Evolutionary conservation across 1,284 basidiomycete species (phyloP), one percentile per base, ranked within the genome.

Genomic region (Takashimella tepidaria): DNA sequence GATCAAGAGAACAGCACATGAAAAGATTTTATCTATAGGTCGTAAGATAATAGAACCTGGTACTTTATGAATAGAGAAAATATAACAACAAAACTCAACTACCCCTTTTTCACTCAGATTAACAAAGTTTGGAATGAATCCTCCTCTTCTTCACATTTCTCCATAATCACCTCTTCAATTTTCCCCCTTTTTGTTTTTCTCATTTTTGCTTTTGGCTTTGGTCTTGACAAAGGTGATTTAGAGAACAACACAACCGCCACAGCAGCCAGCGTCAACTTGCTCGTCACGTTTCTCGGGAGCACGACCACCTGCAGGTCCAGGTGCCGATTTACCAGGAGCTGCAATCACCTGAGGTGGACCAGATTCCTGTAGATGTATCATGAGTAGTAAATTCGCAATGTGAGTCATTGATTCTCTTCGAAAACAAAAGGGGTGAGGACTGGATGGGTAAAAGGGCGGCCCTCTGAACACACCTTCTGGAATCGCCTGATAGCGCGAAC

Each of bases 401-500:
- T n/a, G n/a, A n/a, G n/a, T n/a, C n/a, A n/a, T n/a, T n/a, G n/a
- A n/a, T n/a, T 23, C 19, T 12, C 16, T 8, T 20, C 27, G 13
- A 27, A 19, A 27, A 10, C 41, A 19, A 44, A 25, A 25, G 41
- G 22, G 41, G 11, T 12, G 21, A 19, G 5, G 24, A 45, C 1
- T 43, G 22, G 41, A 6, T 11, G 41, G 2, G 3, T 5, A 24
- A 12, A 41, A 8, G 19, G n/a, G n/a, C n/a, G n/a, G n/a, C n/a
- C n/a, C n/a, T n/a, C n/a, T n/a, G n/a, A n/a, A 59, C 76, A 49
- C 46, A 83, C 90, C 81, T 89, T 93, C 82, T 98, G 98, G 78
- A 92, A 97, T 73, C 88, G 87, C 66, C 96, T 82, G 68, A 99
- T 99, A 76, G 97, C 92, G 47, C 93, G 85, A 40, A 99, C 96